Evolutionary conservation across 75 land plant genomes (phyloP).

Genomic region (Cupressus sempervirens): DNA sequence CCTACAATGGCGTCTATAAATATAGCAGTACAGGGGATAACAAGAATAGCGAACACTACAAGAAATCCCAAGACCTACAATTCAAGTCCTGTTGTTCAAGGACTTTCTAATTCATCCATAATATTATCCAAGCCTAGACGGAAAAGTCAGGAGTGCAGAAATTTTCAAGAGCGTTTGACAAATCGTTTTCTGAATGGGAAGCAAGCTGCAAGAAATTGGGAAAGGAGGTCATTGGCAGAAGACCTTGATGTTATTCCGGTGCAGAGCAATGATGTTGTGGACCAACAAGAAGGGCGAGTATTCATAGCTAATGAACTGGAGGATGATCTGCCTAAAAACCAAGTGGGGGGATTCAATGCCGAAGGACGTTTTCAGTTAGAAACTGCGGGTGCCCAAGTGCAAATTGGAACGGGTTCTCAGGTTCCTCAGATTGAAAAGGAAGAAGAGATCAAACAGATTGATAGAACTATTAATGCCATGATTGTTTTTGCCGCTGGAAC

Average conservation of each 20-base stretch:
- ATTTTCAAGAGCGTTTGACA: neutral
- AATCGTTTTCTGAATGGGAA: neutral
- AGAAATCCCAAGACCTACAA: neutral
- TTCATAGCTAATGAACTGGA: neutral
- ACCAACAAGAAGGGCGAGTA: slow-evolving; percentile 36
- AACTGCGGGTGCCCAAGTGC: slow-evolving; percentile 22
- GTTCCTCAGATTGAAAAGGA: slow-evolving; percentile 12
- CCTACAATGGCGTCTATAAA: neutral
- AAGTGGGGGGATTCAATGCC: slow-evolving; percentile 32
- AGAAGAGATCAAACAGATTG: slow-evolving; percentile 38
- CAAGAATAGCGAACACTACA: neutral
- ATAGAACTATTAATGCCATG: slow-evolving; percentile 66
- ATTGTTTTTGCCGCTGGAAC: slow-evolving; percentile 79
- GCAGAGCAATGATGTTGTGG: slow-evolving; percentile 31
- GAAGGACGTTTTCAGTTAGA: slow-evolving; percentile 33
- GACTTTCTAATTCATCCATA: slow-evolving; percentile 1
- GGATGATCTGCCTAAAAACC: slow-evolving; percentile 9
- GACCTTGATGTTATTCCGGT: slow-evolving; percentile 52
- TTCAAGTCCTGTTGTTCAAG: neutral
- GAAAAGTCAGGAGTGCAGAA: neutral
- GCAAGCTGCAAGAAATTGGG: slow-evolving; percentile 10
- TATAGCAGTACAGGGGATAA: neutral
- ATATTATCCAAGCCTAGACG: neutral
- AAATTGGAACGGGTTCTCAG: slow-evolving; percentile 18
- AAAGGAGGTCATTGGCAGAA: slow-evolving; percentile 20